These are phyloP conservation scores for Boletales sp. DNA, from an alignment of 768 basidiomycete genomes.

Conservation along the genomic window DNA sequence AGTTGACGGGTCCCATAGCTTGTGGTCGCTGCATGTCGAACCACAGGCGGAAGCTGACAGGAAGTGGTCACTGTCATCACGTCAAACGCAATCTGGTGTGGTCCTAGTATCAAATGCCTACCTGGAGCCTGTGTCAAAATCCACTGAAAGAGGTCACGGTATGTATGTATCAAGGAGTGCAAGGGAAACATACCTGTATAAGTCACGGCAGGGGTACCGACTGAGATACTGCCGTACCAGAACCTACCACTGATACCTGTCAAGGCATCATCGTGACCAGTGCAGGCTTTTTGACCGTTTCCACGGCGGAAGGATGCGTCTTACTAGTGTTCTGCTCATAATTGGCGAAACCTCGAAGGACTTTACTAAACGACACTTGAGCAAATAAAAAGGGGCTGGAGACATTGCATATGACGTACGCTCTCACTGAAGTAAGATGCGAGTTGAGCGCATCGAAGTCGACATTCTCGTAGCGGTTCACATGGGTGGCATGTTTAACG, in stretches of 20 bases:
- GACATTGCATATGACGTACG: constrained; percentile 3
- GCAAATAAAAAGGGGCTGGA: neutral
- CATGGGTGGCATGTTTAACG: too few relatives aligned
- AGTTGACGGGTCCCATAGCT: constrained; percentile 28
- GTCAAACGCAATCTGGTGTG: constrained; percentile 4
- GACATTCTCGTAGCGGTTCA: neutral
- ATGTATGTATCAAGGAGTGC: too few relatives aligned
- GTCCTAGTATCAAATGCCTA: neutral
- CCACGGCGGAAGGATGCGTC: neutral
- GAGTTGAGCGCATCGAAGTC: constrained; percentile 6
- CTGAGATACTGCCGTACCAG: constrained; percentile 12
- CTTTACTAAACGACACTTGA: constrained; percentile 3
- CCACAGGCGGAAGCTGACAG: constrained; percentile 23
- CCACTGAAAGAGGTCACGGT: constrained; percentile 3
- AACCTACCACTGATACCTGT: neutral
- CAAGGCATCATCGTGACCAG: neutral
- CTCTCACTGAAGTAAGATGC: constrained; percentile 1
- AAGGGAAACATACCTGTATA: neutral
- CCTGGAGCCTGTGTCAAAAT: constrained; percentile 30
- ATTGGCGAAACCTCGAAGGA: neutral
- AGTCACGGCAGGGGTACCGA: constrained; percentile 7
- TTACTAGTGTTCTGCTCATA: constrained; percentile 8
- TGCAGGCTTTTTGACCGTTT: neutral
- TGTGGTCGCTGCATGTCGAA: constrained; percentile 27
- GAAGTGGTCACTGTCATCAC: constrained; percentile 26